These are phyloP conservation scores for Podospora pseudocomata DNA, from an alignment of 495 filamentous ascomycete genomes.

Conservation along the genomic window DNA sequence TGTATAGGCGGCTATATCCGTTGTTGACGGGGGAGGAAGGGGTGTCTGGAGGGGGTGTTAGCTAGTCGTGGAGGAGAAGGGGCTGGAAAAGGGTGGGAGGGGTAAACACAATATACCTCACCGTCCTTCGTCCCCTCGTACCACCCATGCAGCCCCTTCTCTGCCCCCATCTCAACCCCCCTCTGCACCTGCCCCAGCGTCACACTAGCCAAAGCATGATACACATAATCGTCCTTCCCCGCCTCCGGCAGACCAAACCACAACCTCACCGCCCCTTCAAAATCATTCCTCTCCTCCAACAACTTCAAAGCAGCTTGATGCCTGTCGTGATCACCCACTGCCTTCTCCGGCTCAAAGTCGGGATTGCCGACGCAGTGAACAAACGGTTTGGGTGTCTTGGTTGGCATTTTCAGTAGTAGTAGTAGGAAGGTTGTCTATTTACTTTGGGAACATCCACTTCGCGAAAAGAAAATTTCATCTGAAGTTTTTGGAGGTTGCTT, in stretches of 20 bases:
- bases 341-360: constrained; percentile 14
- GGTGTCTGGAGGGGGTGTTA: constrained; percentile 16
- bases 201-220: constrained; percentile 53
- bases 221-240: constrained; percentile 51
- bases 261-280: constrained; percentile 46
- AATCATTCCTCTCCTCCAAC: constrained; percentile 41
- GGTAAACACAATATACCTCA: constrained; percentile 16
- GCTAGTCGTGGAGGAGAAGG: not conserved
- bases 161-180: constrained; percentile 43
- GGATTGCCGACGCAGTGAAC: constrained; percentile 17
- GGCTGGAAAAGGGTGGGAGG: not conserved
- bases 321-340: constrained; percentile 14
- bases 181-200: constrained; percentile 52
- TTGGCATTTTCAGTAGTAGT: not conserved
- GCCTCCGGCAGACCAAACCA: constrained; percentile 46
- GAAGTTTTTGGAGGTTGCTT: not conserved
- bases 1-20: constrained; percentile 57
- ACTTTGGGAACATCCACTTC: not conserved
- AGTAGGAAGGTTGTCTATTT: not conserved
- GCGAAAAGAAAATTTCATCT: not conserved
- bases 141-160: constrained; percentile 42
- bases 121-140: constrained; percentile 38
- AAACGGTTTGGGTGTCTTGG: not conserved
- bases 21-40: constrained; percentile 41
- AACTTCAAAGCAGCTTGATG: constrained; percentile 23